phyloP scores from a whole-genome alignment of 2,329 filamentous ascomycete genomes.

The Aquanectria penicillioides region DNA sequence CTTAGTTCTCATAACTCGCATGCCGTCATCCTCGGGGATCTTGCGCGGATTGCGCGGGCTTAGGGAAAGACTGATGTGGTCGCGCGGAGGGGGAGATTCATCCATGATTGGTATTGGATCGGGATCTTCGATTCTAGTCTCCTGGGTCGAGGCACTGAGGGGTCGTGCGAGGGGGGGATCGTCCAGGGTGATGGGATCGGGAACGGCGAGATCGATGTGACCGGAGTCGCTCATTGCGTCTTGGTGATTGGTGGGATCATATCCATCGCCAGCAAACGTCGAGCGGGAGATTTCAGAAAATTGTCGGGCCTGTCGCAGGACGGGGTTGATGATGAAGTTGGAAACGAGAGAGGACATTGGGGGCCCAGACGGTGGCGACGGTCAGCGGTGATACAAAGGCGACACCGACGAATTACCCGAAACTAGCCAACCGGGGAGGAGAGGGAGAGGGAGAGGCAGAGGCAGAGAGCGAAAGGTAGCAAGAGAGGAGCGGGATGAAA shows the following conservation, averaged over 20 bases:
- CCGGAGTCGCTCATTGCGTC: slow-evolving; percentile 42
- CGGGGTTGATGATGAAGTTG: slow-evolving; percentile 73
- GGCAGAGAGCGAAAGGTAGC: slow-evolving; percentile 8
- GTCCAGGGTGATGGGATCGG: slow-evolving; percentile 31
- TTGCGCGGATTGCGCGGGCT: slow-evolving; percentile 44
- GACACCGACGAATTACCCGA: neutral
- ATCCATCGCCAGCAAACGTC: slow-evolving; percentile 49
- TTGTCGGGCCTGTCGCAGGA: slow-evolving; percentile 72
- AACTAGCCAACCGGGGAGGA: neutral
- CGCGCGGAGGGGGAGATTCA: slow-evolving; percentile 39
- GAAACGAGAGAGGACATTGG: slow-evolving; percentile 71
- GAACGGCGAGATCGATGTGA: slow-evolving; percentile 32
- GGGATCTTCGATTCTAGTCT: slow-evolving; percentile 46
- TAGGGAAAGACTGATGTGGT: slow-evolving; percentile 47
- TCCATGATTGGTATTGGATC: slow-evolving; percentile 31
- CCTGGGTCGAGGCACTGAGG: slow-evolving; percentile 47
- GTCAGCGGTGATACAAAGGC: neutral
- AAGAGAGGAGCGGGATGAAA: neutral
- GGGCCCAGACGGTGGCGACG: slow-evolving; percentile 29
- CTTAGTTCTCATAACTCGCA: slow-evolving; percentile 71
- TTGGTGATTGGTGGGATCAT: slow-evolving; percentile 35
- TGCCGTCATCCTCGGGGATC: slow-evolving; percentile 83
- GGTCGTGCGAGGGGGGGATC: slow-evolving; percentile 43
- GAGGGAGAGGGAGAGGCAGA: neutral
- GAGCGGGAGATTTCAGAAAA: slow-evolving; percentile 64